phyloP scores from a whole-genome alignment of 2,329 filamentous ascomycete species.

The Trichophyton equinum region DNA sequence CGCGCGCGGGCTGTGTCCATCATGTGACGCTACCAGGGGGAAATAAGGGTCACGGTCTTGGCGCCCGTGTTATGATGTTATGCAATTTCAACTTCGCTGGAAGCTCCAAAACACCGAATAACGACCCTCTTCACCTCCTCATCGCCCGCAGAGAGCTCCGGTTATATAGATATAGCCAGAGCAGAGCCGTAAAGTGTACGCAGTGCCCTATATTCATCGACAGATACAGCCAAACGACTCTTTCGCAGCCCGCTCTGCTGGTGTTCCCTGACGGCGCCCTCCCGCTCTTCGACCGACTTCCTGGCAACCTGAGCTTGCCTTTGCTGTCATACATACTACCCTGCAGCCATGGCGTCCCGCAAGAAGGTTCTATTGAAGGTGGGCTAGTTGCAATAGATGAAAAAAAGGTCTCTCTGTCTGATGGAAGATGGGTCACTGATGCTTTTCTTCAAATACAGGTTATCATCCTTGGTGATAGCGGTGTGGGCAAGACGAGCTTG shows the following conservation, averaged over 20 bases:
- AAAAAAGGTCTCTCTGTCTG: background rate
- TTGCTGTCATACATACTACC: background rate
- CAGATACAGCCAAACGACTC: background rate
- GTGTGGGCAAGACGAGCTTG: slow-evolving; percentile 97
- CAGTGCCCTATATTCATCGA: background rate
- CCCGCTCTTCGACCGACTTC: background rate
- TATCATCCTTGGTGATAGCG: slow-evolving; percentile 97
- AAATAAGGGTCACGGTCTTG: background rate
- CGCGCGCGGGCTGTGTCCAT: background rate
- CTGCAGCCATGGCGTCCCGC: slow-evolving; percentile 53
- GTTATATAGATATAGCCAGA: background rate
- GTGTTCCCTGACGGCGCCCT: background rate
- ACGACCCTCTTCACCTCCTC: background rate
- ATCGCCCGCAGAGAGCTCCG: background rate
- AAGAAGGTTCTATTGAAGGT: slow-evolving; percentile 92
- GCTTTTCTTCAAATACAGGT: slow-evolving; percentile 47
- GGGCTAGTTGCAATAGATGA: slow-evolving; percentile 16
- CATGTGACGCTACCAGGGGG: background rate
- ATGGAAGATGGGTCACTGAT: slow-evolving; percentile 7
- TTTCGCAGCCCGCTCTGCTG: background rate
- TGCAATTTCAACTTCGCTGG: background rate
- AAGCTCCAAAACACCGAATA: background rate
- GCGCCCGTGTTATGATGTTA: background rate
- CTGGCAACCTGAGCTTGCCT: background rate
- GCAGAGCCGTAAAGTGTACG: background rate